A percentile compares a stretch with the other conserved stretches of the same genome.
Conservation (phyloP, 352 stramenopile genomes). For the Peronospora destructor region DNA sequence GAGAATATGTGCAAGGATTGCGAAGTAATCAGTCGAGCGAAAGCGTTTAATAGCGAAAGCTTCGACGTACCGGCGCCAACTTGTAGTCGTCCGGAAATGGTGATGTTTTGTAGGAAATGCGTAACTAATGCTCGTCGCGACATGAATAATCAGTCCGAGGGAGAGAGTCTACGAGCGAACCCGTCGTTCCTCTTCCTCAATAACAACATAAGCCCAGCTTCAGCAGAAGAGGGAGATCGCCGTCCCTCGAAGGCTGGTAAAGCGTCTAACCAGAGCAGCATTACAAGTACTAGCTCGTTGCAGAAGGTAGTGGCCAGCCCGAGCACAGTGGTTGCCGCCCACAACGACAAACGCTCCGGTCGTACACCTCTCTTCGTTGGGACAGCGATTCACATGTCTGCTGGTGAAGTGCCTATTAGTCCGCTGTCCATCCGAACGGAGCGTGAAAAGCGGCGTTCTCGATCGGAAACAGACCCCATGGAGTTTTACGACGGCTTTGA, state of each 20-base stretch:
- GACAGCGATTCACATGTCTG: conserved; percentile 33
- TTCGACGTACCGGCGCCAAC: conserved; percentile 30
- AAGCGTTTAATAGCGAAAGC: conserved; percentile 39
- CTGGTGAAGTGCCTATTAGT: conserved; percentile 44
- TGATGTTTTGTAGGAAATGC: conserved; percentile 55
- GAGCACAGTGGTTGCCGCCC: conserved; percentile 1
- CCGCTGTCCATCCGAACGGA: conserved; percentile 47
- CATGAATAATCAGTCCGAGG: conserved; percentile 28
- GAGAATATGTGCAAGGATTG: conserved; percentile 71
- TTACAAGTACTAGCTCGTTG: conserved; percentile 29
- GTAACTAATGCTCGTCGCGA: conserved; percentile 41
- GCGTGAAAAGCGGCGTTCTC: conserved; percentile 31
- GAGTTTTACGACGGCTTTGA: conserved; percentile 60
- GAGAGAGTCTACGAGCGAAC: conserved; percentile 7
- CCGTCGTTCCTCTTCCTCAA: conserved; percentile 30
- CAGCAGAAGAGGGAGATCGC: conserved; percentile 12
- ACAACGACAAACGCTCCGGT: conserved; percentile 12
- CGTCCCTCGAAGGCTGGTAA: conserved; percentile 27
- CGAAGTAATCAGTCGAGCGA: conserved; percentile 45
- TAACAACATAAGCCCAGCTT: conserved; percentile 29
- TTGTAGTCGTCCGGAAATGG: conserved; percentile 30
- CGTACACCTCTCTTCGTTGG: conserved; percentile 26
- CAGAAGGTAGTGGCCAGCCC: conserved; percentile 17
- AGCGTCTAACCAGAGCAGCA: conserved; percentile 47
- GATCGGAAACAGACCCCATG: conserved; percentile 59